phyloP scores from a whole-genome alignment of 345 rosid species.

The Draba incana region DNA sequence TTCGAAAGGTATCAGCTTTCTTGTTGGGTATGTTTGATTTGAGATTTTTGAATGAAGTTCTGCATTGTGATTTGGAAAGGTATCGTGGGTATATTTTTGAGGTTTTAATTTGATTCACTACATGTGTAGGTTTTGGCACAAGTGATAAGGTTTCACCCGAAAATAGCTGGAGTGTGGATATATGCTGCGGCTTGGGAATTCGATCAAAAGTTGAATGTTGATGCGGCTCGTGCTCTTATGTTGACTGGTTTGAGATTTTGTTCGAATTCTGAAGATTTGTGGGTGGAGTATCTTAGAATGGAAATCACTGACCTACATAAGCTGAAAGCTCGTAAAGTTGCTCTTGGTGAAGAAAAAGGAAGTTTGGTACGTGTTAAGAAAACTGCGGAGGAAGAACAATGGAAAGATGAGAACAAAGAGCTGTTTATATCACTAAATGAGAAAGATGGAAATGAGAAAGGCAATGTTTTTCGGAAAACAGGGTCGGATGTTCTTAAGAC shows the following conservation, averaged over 20 bases:
- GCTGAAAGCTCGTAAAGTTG: constrained; percentile 77
- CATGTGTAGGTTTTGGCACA: constrained; percentile 72
- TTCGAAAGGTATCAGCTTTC: too few relatives aligned
- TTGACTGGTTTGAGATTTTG: constrained; percentile 87
- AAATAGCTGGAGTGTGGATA: constrained; percentile 85
- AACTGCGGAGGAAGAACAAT: constrained; percentile 48
- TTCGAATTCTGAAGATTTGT: constrained; percentile 79
- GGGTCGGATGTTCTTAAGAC: constrained; percentile 65
- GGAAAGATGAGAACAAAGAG: constrained; percentile 73
- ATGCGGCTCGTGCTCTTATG: constrained; percentile 89
- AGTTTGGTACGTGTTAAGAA: constrained; percentile 50
- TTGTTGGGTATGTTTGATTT: background rate
- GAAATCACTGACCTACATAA: constrained; percentile 85
- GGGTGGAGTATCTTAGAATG: constrained; percentile 94
- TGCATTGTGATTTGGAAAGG: too few relatives aligned
- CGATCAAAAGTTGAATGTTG: constrained; percentile 74
- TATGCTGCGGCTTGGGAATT: constrained; percentile 95
- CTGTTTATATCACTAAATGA: constrained; percentile 61
- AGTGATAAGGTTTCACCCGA: constrained; percentile 77
- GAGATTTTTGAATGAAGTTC: too few relatives aligned
- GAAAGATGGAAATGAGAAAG: constrained; percentile 49
- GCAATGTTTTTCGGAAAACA: constrained; percentile 63
- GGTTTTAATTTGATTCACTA: too few relatives aligned
- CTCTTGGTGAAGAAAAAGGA: constrained; percentile 78
- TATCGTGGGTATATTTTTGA: too few relatives aligned